Percentiles rank a stretch among this genome's conserved stretches.
Evolutionary conservation across 2,329 filamentous ascomycete genomes (phyloP).

Genomic region (Talaromyces rugulosus): DNA sequence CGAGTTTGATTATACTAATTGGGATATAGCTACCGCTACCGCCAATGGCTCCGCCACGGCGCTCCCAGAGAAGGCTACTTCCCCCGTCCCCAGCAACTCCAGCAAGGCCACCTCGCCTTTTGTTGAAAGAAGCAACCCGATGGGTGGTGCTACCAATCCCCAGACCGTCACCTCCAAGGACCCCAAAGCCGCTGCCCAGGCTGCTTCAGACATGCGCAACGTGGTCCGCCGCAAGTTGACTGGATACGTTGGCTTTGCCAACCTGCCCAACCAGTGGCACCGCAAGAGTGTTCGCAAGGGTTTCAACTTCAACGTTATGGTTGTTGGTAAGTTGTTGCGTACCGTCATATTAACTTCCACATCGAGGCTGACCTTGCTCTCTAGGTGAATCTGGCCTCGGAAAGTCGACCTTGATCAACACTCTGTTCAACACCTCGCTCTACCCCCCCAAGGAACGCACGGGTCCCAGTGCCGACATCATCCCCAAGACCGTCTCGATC

Average conservation of each 20-base stretch:
- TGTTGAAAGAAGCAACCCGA: slow-evolving; percentile 56
- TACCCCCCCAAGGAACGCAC: slow-evolving; percentile 99
- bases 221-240: slow-evolving; percentile 98
- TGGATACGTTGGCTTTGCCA: slow-evolving; percentile 97
- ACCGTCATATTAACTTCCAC: background rate
- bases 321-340: slow-evolving; percentile 73
- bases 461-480: slow-evolving; percentile 93
- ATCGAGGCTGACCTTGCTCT: background rate
- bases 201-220: slow-evolving; percentile 74
- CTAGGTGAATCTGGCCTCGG: slow-evolving; percentile 96
- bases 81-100: slow-evolving; percentile 31
- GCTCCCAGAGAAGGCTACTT: slow-evolving; percentile 9
- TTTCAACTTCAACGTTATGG: slow-evolving; percentile 99
- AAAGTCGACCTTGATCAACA: slow-evolving; percentile 99
- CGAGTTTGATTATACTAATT: slow-evolving; percentile 23
- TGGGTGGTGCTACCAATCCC: slow-evolving; percentile 49
- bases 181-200: slow-evolving; percentile 54
- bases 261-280: slow-evolving; percentile 99
- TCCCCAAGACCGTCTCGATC: slow-evolving; percentile 95
- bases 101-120: slow-evolving; percentile 53
- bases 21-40: slow-evolving; percentile 22
- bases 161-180: slow-evolving; percentile 64
- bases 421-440: slow-evolving; percentile 97
- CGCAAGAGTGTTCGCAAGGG: slow-evolving; percentile 99
- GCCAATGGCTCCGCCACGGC: slow-evolving; percentile 18